phyloP scores from a whole-genome alignment of 1,284 basidiomycete species.

The Mycena sp. region DNA sequence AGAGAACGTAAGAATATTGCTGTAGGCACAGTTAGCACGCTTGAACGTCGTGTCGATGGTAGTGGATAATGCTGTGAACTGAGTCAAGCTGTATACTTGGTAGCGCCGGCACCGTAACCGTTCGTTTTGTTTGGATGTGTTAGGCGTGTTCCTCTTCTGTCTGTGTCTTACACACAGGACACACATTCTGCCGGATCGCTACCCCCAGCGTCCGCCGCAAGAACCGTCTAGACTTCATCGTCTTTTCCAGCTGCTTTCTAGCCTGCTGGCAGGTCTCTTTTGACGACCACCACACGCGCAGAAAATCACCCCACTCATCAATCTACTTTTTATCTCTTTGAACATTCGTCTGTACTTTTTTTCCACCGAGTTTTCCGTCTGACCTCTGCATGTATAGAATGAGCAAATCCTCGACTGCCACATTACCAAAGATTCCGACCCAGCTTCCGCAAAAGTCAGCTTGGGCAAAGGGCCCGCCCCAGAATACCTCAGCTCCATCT shows the following conservation, averaged over 20 bases:
- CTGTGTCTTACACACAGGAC: constrained; percentile 13
- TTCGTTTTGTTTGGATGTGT: not conserved
- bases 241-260: constrained; percentile 50
- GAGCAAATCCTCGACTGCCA: constrained; percentile 83
- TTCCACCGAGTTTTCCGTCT: not conserved
- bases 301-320: constrained; percentile 50
- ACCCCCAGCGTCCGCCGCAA: constrained; percentile 26
- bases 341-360: constrained; percentile 61
- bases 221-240: constrained; percentile 27
- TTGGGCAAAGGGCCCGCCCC: constrained; percentile 85
- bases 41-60: not conserved
- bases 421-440: constrained; percentile 74
- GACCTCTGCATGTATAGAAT: constrained; percentile 60
- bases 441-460: constrained; percentile 80
- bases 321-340: constrained; percentile 48
- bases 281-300: constrained; percentile 80
- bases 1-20: too few relatives aligned
- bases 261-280: constrained; percentile 92
- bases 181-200: constrained; percentile 26
- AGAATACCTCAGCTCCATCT: constrained; percentile 64
- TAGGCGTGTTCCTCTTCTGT: not conserved
- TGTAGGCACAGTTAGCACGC: too few relatives aligned
- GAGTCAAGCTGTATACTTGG: not conserved
- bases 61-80: too few relatives aligned
- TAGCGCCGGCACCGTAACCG: not conserved